Base-by-base conservation (phyloP, 352 stramenopile genomes). In the Globisporangium splendens region DNA sequence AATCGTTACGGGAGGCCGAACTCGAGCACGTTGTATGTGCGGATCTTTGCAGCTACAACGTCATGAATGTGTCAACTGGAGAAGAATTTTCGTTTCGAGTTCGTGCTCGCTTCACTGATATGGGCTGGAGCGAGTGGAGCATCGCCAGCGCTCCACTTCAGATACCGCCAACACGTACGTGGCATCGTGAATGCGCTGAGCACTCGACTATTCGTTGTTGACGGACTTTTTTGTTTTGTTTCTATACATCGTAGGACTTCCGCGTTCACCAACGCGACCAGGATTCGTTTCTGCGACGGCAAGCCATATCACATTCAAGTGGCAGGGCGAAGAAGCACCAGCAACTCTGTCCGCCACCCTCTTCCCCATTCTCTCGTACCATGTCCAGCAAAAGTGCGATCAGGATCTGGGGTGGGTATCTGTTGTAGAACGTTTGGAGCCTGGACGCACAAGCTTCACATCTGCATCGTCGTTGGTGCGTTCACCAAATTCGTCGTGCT, bases 91-190 rank as follows among this genome's bases (percentile, higher is more conserved):
- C 66, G 2, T 89, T 88, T 44, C 78, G 76, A 8, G 77, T 89
- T 2, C 76, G 80, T 18, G 78, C 72, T 13, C 69, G 46, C 0
- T 86, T 69, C 43, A 60, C 68, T 11, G 22, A 22, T 0, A 33
- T 65, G 1, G 72, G 68, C 0, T 88, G 76, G 78, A 77, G 75
- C 58, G 65, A 69, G n/a, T 87, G 79, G 77, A 90, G 77, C 44
- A 53, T 52, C 14, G 64, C 69, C 14, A 88, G 63, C 22, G 58
- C 64, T 3, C 60, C 73, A 10, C 54, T 88, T 0, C 14, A 46
- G 14, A 65, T 79, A 1, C 77, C 77, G 1, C 46, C 61, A 1
- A 89, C 75, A 15, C 57, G 66, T 73, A 50, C 10, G 59, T 59
- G 8, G 12, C 11, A 46, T n/a, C 1, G 0, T 28, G n/a, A 17